Evolutionary conservation across 1,284 basidiomycete species (phyloP), one percentile per base, ranked within the genome.

Genomic region (Ganoderma boninense): DNA sequence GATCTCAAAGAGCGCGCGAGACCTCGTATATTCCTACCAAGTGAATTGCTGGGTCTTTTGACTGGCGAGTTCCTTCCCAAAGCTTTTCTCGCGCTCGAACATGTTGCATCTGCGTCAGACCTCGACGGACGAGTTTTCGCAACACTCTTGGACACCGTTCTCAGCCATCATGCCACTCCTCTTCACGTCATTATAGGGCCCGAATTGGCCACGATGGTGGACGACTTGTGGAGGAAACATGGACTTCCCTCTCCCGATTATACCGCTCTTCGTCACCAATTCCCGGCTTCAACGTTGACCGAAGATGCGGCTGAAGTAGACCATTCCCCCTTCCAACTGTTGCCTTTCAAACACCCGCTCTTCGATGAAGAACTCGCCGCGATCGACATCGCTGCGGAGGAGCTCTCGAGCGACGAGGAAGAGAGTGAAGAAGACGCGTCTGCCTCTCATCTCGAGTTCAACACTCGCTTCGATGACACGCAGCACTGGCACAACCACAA

Each of bases 401-500:
- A 71, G 32, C n/a, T n/a, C 29, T 60, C 57, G 56, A 77, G 83
- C 46, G 77, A 77, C 1, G 75, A 79, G 18, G 46, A 32, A 7
- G 75, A 40, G 11, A 67, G 65, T 60, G 69, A 79, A 4, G 77
- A 77, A 11, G 68, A 69, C 2, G 77, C 76, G 40, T 74, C 77
- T 32, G 70, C 69, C 23, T 35, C 73, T 62, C 77, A 78, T 59
- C 78, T 85, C 61, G 80, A 84, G 40, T 86, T 87, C 74, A 82
- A 83, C 3, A 80, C 80, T 0, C 74, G 83, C 8, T 89, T 89
- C 79, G 75, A 80, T 2, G 91, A 92, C 69, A 84, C 82, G 0
- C 80, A 78, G 20, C 90, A 90, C 73, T 92, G 90, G 90, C 89
- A 91, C 72, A 87, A 85, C 68, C 76, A 83, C 66, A 80, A 80